Conservation (phyloP, 495 filamentous ascomycete species). For the Symbiotaphrina buchneri region DNA sequence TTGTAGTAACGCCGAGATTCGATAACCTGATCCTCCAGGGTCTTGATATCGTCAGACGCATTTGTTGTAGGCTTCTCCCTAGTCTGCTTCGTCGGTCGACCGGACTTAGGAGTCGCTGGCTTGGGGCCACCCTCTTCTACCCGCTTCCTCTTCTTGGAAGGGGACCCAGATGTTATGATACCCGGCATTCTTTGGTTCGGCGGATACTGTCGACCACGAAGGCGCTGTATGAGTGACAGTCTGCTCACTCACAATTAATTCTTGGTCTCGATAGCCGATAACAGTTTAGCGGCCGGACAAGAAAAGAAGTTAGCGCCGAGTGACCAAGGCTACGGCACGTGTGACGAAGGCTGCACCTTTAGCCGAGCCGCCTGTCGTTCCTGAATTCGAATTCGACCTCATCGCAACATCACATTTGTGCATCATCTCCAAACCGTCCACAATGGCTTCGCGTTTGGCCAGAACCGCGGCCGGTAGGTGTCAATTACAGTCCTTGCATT, state of each 20-base stretch:
- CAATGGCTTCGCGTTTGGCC: conserved; percentile 91
- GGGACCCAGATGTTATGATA: neutral
- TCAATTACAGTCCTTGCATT: conserved; percentile 4
- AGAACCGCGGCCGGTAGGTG: conserved; percentile 75
- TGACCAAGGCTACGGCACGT: neutral
- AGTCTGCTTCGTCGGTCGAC: too few relatives aligned
- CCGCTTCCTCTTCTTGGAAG: conserved; percentile 11
- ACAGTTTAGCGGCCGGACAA: too few relatives aligned
- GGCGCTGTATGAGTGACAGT: too few relatives aligned
- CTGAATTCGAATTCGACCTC: neutral
- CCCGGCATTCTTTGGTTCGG: conserved; percentile 5
- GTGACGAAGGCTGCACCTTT: neutral
- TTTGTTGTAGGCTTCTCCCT: too few relatives aligned
- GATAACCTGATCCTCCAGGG: conserved; percentile 55
- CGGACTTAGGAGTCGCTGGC: conserved; percentile 12
- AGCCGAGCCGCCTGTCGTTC: neutral
- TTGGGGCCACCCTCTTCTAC: conserved; percentile 1
- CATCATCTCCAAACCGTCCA: conserved; percentile 26
- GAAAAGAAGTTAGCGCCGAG: too few relatives aligned
- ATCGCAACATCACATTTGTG: neutral
- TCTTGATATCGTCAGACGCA: conserved; percentile 9
- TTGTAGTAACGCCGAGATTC: conserved; percentile 83
- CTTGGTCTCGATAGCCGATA: too few relatives aligned
- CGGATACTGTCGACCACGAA: too few relatives aligned
- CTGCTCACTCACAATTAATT: too few relatives aligned